Percentiles rank a stretch among this genome's conserved stretches.
These are phyloP conservation scores for Hirsutella thompsonii DNA, from an alignment of 2,329 filamentous ascomycete genomes.

Conservation along the genomic window DNA sequence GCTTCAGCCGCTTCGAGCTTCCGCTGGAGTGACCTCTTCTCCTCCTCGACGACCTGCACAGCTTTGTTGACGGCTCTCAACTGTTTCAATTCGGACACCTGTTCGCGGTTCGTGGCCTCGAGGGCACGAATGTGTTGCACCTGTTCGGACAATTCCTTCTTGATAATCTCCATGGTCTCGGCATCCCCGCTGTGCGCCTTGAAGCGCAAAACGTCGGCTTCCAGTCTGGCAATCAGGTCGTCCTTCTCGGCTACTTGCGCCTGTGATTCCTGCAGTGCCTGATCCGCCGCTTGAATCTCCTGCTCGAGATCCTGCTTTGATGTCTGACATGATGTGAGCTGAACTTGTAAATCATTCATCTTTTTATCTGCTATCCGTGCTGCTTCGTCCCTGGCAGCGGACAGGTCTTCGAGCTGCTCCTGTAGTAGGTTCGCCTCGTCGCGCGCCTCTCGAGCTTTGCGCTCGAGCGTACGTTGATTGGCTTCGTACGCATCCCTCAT, in stretches of 20 bases:
- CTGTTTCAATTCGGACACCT: slow-evolving; percentile 66
- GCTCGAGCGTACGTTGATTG: slow-evolving; percentile 54
- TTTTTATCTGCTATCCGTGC: slow-evolving; percentile 47
- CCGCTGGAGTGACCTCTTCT: slow-evolving; percentile 73
- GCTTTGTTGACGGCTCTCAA: slow-evolving; percentile 71
- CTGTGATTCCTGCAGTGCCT: slow-evolving; percentile 47
- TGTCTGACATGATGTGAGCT: slow-evolving; percentile 31
- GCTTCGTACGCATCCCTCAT: slow-evolving; percentile 34
- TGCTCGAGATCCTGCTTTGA: slow-evolving; percentile 44
- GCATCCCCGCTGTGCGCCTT: slow-evolving; percentile 81
- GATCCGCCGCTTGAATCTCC: slow-evolving; percentile 42
- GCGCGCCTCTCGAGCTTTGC: slow-evolving; percentile 54
- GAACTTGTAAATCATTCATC: slow-evolving; percentile 39
- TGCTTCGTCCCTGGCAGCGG: slow-evolving; percentile 52
- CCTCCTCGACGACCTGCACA: slow-evolving; percentile 89
- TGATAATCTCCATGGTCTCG: slow-evolving; percentile 75
- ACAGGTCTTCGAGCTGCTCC: slow-evolving; percentile 70
- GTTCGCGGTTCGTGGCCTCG: slow-evolving; percentile 69
- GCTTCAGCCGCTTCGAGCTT: slow-evolving; percentile 63
- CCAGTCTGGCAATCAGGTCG: slow-evolving; percentile 56
- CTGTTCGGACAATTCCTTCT: slow-evolving; percentile 80
- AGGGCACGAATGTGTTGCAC: slow-evolving; percentile 80
- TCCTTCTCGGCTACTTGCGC: slow-evolving; percentile 57
- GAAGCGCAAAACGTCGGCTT: slow-evolving; percentile 70
- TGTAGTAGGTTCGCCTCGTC: slow-evolving; percentile 62